Conservation (phyloP, 805 yeast genomes). For the Schwanniomyces yamadae region DNA sequence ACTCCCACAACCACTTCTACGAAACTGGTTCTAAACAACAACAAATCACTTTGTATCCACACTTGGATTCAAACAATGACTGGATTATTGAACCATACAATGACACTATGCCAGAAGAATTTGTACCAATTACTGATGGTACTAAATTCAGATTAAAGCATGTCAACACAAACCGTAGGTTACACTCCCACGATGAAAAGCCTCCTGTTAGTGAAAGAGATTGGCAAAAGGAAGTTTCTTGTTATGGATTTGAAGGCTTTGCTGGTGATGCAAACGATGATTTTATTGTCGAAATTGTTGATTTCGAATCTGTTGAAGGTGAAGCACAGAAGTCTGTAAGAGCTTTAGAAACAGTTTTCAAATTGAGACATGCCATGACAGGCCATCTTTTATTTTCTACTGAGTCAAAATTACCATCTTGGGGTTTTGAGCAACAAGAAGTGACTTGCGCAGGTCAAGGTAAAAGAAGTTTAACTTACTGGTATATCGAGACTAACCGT, state of each 20-base stretch:
- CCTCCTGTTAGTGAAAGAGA: slow-evolving; percentile 74
- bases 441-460: slow-evolving; percentile 79
- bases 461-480: slow-evolving; percentile 53
- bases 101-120: slow-evolving; percentile 54
- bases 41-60: slow-evolving; percentile 79
- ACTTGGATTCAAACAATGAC: slow-evolving; percentile 68
- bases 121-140: slow-evolving; percentile 64
- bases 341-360: slow-evolving; percentile 69
- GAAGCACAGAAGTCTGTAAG: slow-evolving; percentile 55
- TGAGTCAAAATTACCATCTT: slow-evolving; percentile 69
- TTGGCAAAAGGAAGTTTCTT: slow-evolving; percentile 81
- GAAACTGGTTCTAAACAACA: slow-evolving; percentile 84
- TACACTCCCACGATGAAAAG: slow-evolving; percentile 82
- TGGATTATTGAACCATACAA: slow-evolving; percentile 72
- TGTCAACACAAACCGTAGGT: slow-evolving; percentile 55
- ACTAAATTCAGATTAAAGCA: slow-evolving; percentile 71
- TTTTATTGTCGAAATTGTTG: slow-evolving; percentile 71
- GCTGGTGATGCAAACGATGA: slow-evolving; percentile 85
- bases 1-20: slow-evolving; percentile 70
- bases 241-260: slow-evolving; percentile 75
- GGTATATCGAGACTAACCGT: slow-evolving; percentile 73
- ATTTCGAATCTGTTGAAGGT: slow-evolving; percentile 47
- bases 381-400: slow-evolving; percentile 79
- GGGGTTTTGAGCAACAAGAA: slow-evolving; percentile 86
- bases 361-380: slow-evolving; percentile 76